Conservation (phyloP, 129 eudicot species). For the Logfia minima region DNA sequence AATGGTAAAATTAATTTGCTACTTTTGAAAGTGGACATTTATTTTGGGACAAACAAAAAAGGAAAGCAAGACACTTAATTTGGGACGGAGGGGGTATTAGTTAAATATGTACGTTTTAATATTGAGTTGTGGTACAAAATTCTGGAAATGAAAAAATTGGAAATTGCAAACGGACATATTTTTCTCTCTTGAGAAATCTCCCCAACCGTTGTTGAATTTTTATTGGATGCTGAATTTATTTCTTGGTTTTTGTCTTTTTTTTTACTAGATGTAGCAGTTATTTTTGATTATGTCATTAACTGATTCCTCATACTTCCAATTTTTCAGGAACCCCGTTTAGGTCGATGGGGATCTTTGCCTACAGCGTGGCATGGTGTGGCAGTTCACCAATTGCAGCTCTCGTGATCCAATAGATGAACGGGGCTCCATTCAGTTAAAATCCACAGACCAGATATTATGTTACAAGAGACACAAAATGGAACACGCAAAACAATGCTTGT, state of each 20-base stretch:
- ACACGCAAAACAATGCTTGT: neutral
- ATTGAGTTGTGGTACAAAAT: too few relatives aligned
- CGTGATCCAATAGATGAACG: constrained; percentile 29
- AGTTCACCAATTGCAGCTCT: constrained; percentile 55
- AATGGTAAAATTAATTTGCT: too few relatives aligned
- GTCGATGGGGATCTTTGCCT: constrained; percentile 87
- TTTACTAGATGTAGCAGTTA: too few relatives aligned
- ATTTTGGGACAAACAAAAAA: too few relatives aligned
- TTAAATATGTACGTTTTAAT: too few relatives aligned
- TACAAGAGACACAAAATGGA: neutral
- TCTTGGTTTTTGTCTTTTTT: too few relatives aligned
- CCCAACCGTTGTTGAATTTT: neutral
- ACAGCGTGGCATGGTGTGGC: constrained; percentile 73
- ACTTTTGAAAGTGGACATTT: too few relatives aligned
- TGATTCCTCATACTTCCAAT: neutral
- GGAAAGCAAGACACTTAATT: too few relatives aligned
- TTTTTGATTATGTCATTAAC: too few relatives aligned
- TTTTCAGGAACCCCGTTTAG: constrained; percentile 87
- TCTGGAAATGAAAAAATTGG: too few relatives aligned
- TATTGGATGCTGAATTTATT: neutral
- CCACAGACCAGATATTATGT: constrained; percentile 5
- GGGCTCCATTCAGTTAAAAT: neutral
- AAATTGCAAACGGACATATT: too few relatives aligned
- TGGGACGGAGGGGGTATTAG: too few relatives aligned
- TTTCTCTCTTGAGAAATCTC: neutral